Conservation (phyloP, 2,329 filamentous ascomycete genomes). For the Fusarium coicis region DNA sequence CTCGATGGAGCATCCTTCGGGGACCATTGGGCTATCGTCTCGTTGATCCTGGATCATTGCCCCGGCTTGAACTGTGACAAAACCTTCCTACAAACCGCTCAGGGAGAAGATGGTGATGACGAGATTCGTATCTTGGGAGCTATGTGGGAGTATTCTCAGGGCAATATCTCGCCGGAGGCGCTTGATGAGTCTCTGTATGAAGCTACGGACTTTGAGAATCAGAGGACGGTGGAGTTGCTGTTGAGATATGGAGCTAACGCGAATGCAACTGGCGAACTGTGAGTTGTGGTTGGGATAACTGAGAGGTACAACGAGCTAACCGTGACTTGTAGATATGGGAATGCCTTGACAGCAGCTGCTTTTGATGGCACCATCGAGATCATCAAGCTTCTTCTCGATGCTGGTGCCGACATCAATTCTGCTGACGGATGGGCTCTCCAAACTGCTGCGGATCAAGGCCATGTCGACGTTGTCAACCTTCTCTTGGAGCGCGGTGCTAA, state of each 20-base stretch:
- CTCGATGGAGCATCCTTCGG: conserved; percentile 47
- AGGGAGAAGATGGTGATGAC: conserved; percentile 45
- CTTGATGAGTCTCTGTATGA: conserved; percentile 51
- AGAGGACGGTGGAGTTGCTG: conserved; percentile 50
- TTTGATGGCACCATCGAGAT: conserved; percentile 50
- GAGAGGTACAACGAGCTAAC: neutral
- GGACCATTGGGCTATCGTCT: conserved; percentile 53
- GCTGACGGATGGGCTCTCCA: conserved; percentile 52
- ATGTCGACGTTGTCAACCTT: conserved; percentile 49
- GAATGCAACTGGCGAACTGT: conserved; percentile 54
- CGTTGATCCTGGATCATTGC: conserved; percentile 48
- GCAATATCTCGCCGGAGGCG: conserved; percentile 46
- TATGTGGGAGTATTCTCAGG: conserved; percentile 52
- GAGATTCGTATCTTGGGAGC: conserved; percentile 51
- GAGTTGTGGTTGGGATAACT: neutral
- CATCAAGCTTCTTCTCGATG: conserved; percentile 47
- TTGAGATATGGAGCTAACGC: conserved; percentile 50
- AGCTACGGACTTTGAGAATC: conserved; percentile 54
- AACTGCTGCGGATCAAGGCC: conserved; percentile 50
- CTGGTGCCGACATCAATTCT: conserved; percentile 49
- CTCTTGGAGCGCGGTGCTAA: conserved; percentile 50
- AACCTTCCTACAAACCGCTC: conserved; percentile 49
- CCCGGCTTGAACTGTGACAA: conserved; percentile 49
- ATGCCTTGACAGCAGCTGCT: conserved; percentile 49
- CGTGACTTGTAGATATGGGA: conserved; percentile 28